These are phyloP conservation scores for Graphiopsis chlorocephala DNA, from an alignment of 2,329 filamentous ascomycete genomes.

Conservation along the genomic window DNA sequence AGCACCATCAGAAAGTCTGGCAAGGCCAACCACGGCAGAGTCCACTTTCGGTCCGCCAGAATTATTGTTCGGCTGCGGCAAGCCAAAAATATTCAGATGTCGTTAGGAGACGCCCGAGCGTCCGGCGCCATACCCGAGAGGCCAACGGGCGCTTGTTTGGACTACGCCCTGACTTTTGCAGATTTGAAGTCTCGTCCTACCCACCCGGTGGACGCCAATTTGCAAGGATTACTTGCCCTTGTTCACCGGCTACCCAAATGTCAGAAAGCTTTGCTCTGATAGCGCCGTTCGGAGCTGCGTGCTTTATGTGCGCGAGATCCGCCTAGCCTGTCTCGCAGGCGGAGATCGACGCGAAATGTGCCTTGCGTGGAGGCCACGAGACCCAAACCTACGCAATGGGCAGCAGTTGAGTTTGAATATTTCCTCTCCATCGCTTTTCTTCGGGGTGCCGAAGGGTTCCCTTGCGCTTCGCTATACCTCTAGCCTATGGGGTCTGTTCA, in stretches of 20 bases:
- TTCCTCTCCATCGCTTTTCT: slow-evolving; percentile 16
- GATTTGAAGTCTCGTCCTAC: slow-evolving; percentile 13
- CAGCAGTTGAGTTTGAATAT: slow-evolving; percentile 17
- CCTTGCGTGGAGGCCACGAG: slow-evolving; percentile 17
- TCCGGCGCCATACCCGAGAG: slow-evolving; percentile 4
- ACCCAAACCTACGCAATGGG: slow-evolving; percentile 18
- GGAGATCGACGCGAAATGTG: slow-evolving; percentile 13
- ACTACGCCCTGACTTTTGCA: slow-evolving; percentile 12
- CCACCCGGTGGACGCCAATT: slow-evolving; percentile 11
- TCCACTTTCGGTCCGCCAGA: background rate
- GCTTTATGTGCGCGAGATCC: slow-evolving; percentile 10
- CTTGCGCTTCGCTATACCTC: slow-evolving; percentile 17
- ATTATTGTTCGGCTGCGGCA: slow-evolving; percentile 4
- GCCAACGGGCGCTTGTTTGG: slow-evolving; percentile 13
- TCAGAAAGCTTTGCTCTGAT: slow-evolving; percentile 13
- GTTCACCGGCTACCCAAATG: slow-evolving; percentile 11
- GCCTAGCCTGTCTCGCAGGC: slow-evolving; percentile 10
- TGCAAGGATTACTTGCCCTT: slow-evolving; percentile 11
- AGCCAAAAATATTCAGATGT: slow-evolving; percentile 7
- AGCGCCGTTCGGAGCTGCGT: slow-evolving; percentile 4
- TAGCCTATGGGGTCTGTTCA: slow-evolving; percentile 15
- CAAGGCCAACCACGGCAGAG: background rate
- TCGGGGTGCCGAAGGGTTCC: slow-evolving; percentile 15
- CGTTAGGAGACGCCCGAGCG: slow-evolving; percentile 10
- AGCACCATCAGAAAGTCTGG: background rate